These are phyloP conservation scores for Coprinellus aureogranulatus DNA, from an alignment of 768 basidiomycete genomes.

Conservation along the genomic window DNA sequence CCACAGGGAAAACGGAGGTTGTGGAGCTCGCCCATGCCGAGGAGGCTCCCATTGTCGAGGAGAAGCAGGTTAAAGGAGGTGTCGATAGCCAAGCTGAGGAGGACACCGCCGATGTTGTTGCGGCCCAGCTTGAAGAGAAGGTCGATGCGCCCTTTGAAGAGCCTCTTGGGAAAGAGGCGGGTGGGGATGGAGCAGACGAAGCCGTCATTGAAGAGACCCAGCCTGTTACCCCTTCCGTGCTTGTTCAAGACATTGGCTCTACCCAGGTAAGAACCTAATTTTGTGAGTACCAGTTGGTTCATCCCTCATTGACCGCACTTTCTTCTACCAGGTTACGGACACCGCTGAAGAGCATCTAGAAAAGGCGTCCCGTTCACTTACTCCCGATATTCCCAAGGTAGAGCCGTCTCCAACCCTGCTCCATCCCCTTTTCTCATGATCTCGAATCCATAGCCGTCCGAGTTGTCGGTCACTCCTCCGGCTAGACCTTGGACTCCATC, in stretches of 20 bases:
- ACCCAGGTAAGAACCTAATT: not conserved
- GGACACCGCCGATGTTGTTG: not conserved
- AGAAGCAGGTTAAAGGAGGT: no score
- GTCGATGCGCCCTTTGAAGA: not conserved
- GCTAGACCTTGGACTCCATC: conserved; percentile 38
- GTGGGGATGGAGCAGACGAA: no score
- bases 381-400: not conserved
- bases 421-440: not conserved
- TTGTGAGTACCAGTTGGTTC: not conserved
- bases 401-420: not conserved
- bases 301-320: not conserved
- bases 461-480: conserved; percentile 14
- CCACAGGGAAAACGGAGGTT: no score
- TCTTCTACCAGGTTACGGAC: not conserved
- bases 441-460: not conserved
- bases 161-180: not conserved
- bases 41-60: not conserved
- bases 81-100: no score
- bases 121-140: not conserved
- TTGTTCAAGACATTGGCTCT: not conserved
- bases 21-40: not conserved
- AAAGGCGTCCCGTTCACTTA: not conserved
- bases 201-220: no score
- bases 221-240: not conserved
- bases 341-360: conserved; percentile 1